These are phyloP conservation scores for Epichloe sp. DNA, from an alignment of 2,329 filamentous ascomycete genomes.

Conservation along the genomic window DNA sequence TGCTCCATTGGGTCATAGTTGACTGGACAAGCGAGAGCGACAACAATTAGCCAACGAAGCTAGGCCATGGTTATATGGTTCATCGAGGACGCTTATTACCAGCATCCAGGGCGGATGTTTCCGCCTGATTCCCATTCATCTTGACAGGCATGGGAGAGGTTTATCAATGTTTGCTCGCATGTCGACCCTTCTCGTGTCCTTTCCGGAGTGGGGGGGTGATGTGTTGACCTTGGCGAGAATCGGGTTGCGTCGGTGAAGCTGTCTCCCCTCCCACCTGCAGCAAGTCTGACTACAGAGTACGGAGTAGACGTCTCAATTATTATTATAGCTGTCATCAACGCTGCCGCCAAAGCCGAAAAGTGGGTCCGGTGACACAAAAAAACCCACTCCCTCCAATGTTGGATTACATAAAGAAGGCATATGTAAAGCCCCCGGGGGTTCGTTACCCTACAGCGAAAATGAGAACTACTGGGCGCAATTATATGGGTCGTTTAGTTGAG, in stretches of 20 bases:
- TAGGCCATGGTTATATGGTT: not conserved
- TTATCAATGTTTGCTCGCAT: not conserved
- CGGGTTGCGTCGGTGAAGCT: not conserved
- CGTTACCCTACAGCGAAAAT: too few species aligned
- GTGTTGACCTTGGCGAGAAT: too few species aligned
- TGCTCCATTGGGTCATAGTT: conserved; percentile 91
- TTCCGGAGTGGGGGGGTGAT: too few species aligned
- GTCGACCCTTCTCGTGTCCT: not conserved
- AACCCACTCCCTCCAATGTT: too few species aligned
- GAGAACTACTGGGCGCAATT: too few species aligned
- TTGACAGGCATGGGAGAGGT: conserved; percentile 1
- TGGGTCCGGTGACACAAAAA: not conserved
- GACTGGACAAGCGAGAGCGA: conserved; percentile 21
- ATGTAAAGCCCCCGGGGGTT: too few species aligned
- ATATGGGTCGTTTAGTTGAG: too few species aligned
- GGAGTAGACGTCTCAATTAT: too few species aligned
- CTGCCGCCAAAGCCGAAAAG: not conserved
- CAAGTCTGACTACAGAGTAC: too few species aligned
- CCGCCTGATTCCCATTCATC: conserved; percentile 28
- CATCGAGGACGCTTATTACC: conserved; percentile 24
- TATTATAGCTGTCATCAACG: too few species aligned
- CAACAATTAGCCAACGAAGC: not conserved
- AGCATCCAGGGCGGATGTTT: conserved; percentile 29
- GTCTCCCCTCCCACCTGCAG: not conserved
- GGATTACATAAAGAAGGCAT: too few species aligned